These are phyloP conservation scores for Adansonia grandidieri DNA, from an alignment of 441 rosid genomes.

Conservation along the genomic window DNA sequence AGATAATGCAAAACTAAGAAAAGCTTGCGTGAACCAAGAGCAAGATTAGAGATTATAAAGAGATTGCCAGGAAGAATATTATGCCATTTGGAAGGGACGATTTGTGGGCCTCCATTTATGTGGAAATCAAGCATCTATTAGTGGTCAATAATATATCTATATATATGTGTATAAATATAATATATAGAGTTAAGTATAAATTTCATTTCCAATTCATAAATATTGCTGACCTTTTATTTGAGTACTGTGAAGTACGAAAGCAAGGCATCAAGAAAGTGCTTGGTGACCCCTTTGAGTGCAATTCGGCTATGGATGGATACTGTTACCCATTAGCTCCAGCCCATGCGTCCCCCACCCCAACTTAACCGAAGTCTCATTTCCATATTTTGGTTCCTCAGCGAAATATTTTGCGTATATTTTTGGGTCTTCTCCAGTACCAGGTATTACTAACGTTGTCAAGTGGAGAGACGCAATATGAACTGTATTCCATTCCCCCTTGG, in stretches of 20 bases:
- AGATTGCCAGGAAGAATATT: conserved; percentile 3
- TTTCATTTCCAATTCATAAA: neutral
- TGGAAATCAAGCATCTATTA: neutral
- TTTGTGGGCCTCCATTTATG: neutral
- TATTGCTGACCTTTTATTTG: neutral
- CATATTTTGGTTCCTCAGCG: neutral
- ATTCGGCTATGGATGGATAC: neutral
- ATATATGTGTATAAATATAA: too few species aligned
- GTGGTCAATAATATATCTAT: neutral
- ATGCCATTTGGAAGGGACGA: conserved; percentile 19
- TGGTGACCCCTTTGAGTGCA: neutral
- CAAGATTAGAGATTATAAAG: conserved; percentile 21
- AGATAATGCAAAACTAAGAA: neutral
- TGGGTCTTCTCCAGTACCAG: neutral
- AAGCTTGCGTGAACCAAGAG: conserved; percentile 16
- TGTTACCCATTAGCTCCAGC: neutral
- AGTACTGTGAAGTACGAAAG: conserved; percentile 33
- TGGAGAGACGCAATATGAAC: neutral
- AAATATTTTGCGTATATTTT: neutral
- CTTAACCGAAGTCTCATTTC: neutral
- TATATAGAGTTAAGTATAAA: neutral
- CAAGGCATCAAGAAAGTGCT: neutral
- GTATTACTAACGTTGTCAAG: neutral
- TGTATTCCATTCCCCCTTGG: neutral
- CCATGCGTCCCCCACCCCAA: neutral